phyloP scores from a whole-genome alignment of 148 eudicot genomes.

The Rhododendron ferrugineum region DNA sequence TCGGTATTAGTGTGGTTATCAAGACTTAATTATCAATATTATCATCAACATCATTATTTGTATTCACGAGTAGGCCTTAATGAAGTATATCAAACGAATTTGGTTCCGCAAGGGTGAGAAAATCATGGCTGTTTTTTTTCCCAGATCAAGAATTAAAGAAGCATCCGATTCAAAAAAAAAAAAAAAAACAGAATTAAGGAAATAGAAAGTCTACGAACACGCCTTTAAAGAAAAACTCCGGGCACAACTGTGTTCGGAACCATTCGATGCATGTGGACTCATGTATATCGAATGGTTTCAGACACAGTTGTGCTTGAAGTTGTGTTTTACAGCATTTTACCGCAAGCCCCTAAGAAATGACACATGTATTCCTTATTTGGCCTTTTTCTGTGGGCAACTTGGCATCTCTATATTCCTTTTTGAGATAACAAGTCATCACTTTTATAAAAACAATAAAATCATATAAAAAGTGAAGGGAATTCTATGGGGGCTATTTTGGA shows the following conservation, averaged over 20 bases:
- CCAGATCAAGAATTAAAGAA: constrained; percentile 19
- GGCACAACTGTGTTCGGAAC: neutral
- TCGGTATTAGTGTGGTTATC: constrained; percentile 9
- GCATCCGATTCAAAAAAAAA: neutral
- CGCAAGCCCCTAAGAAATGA: neutral
- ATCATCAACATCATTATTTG: constrained; percentile 33
- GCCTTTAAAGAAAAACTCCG: neutral
- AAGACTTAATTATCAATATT: constrained; percentile 35
- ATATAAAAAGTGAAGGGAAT: neutral
- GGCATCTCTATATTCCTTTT: constrained; percentile 20
- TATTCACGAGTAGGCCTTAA: constrained; percentile 12
- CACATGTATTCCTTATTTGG: constrained; percentile 15
- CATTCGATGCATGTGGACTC: neutral
- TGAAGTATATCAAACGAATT: constrained; percentile 12
- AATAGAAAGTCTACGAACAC: neutral
- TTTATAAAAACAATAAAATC: neutral
- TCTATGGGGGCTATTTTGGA: neutral
- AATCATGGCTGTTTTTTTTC: constrained; percentile 35
- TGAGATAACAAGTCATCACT: constrained; percentile 15
- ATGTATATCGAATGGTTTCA: neutral
- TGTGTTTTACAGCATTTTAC: too few relatives aligned
- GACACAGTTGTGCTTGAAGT: too few relatives aligned
- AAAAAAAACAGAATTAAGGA: too few relatives aligned
- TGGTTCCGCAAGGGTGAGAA: constrained; percentile 33
- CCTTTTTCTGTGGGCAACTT: neutral